phyloP scores from a whole-genome alignment of 1,284 basidiomycete genomes.

The Ustilago bromivora region DNA sequence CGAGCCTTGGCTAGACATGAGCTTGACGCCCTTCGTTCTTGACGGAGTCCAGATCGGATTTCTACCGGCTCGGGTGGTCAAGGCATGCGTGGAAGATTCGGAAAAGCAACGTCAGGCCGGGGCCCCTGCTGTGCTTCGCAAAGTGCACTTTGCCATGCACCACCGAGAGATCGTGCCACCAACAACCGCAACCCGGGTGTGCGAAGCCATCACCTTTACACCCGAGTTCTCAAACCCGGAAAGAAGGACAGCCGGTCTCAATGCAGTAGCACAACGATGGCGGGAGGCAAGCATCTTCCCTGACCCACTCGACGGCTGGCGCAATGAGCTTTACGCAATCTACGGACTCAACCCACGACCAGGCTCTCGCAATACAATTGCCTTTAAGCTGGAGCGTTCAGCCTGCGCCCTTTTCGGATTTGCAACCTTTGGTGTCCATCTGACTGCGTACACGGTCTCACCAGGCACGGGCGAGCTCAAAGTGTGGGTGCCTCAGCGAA shows the following conservation, averaged over 20 bases:
- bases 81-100: slow-evolving; percentile 45
- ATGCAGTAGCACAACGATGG: slow-evolving; percentile 49
- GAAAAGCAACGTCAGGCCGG: slow-evolving; percentile 16
- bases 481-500: slow-evolving; percentile 89
- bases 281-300: slow-evolving; percentile 51
- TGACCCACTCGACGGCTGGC: slow-evolving; percentile 68
- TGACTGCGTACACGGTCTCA: slow-evolving; percentile 73
- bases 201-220: slow-evolving; percentile 42
- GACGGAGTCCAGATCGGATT: slow-evolving; percentile 65
- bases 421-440: slow-evolving; percentile 87
- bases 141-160: slow-evolving; percentile 36
- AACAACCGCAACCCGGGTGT: slow-evolving; percentile 12
- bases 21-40: slow-evolving; percentile 52
- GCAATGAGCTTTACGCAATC: slow-evolving; percentile 62
- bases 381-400: slow-evolving; percentile 88
- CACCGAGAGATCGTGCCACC: slow-evolving; percentile 41
- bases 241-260: slow-evolving; percentile 42
- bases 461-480: slow-evolving; percentile 53
- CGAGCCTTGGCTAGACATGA: slow-evolving; percentile 60
- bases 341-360: slow-evolving; percentile 49
- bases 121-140: slow-evolving; percentile 18
- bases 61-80: slow-evolving; percentile 45
- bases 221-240: slow-evolving; percentile 22
- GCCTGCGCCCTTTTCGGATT: slow-evolving; percentile 89
- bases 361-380: slow-evolving; percentile 70